Percentiles rank a stretch among this genome's conserved stretches.
These are phyloP conservation scores for Backusella liffmaniae DNA, from an alignment of 192 early-diverging fungal genomes.

Conservation along the genomic window DNA sequence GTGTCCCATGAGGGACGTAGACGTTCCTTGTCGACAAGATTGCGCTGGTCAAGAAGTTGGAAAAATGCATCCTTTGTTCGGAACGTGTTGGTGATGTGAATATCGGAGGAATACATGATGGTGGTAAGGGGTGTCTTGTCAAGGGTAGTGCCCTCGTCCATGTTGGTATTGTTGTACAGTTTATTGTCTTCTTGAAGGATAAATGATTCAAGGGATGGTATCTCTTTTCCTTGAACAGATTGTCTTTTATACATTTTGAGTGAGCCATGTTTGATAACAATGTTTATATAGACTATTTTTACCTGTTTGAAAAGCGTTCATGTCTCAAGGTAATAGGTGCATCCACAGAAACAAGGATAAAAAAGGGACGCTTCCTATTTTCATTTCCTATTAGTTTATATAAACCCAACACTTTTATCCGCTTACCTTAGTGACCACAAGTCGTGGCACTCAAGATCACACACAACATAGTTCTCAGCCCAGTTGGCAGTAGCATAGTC, in stretches of 20 bases:
- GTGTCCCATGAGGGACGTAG: constrained; percentile 94
- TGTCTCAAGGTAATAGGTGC: constrained; percentile 75
- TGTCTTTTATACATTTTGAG: not conserved
- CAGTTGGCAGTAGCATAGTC: constrained; percentile 74
- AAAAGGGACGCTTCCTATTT: constrained; percentile 73
- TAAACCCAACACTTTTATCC: not conserved
- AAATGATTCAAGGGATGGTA: constrained; percentile 58
- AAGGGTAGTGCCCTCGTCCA: not conserved
- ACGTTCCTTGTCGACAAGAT: constrained; percentile 71
- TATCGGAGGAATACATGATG: constrained; percentile 52
- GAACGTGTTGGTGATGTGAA: constrained; percentile 65
- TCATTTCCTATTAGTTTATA: not conserved
- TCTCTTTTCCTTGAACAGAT: constrained; percentile 9
- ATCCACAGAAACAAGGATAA: constrained; percentile 82
- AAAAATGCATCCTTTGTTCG: constrained; percentile 35
- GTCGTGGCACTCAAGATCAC: constrained; percentile 54
- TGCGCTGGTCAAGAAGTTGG: constrained; percentile 43
- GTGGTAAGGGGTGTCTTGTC: constrained; percentile 29
- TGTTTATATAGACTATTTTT: not conserved
- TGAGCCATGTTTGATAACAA: too few species aligned
- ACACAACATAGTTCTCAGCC: constrained; percentile 71
- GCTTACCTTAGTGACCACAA: constrained; percentile 50
- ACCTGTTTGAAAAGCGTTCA: constrained; percentile 49
- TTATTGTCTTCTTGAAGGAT: constrained; percentile 51
- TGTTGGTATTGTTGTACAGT: constrained; percentile 39